Conservation (phyloP, 73 alveolate genomes). For the Paraurostyla sp. region DNA sequence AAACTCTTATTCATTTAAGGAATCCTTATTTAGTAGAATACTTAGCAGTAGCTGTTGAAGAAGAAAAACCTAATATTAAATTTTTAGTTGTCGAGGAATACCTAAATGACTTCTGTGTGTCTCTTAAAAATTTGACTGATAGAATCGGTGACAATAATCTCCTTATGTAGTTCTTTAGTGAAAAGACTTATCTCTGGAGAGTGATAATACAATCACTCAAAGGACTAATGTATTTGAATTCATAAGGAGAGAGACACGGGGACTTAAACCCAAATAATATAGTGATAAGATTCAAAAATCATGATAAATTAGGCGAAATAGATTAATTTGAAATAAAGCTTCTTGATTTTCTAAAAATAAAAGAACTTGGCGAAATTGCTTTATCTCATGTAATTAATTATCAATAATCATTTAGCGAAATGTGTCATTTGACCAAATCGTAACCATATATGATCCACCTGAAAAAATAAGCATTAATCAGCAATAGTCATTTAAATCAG, state of each 20-base stretch:
- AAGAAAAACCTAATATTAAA: conserved; percentile 31
- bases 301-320: neutral
- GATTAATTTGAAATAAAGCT: neutral
- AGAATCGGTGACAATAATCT: conserved; percentile 15
- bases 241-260: neutral
- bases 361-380: conserved; percentile 49
- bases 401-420: neutral
- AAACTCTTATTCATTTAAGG: conserved; percentile 1
- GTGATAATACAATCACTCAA: conserved; percentile 9
- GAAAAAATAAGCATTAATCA: neutral
- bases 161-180: conserved; percentile 40
- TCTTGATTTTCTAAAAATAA: conserved; percentile 30
- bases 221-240: neutral
- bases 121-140: conserved; percentile 24
- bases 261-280: conserved; percentile 37
- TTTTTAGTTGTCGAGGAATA: conserved; percentile 41
- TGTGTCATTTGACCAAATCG: neutral
- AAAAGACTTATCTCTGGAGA: conserved; percentile 26
- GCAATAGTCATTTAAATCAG: neutral
- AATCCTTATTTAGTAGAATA: neutral
- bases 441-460: conserved; percentile 39
- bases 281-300: conserved; percentile 12
- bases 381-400: too few relatives aligned
- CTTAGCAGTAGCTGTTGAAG: conserved; percentile 45
- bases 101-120: neutral